A percentile compares a stretch with the other conserved stretches of the same genome.
Evolutionary conservation across 176 grass and related monocot genomes (phyloP).

Genomic region (Elaeis guineensis): DNA sequence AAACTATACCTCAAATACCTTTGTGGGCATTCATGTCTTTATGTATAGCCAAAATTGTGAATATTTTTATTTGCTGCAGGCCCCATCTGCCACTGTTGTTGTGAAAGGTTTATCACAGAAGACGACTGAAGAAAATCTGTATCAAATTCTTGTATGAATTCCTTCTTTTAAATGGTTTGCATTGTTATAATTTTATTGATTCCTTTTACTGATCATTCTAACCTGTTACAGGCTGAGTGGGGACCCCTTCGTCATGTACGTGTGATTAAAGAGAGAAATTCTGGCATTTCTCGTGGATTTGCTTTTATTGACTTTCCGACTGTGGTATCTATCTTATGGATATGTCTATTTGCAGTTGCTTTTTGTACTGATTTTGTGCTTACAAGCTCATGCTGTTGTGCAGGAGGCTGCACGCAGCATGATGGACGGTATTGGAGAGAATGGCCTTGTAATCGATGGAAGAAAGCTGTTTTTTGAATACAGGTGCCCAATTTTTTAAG

Average conservation of each 20-base stretch:
- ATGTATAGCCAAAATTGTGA: too few species aligned
- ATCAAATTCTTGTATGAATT: conserved; percentile 87
- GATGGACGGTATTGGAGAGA: conserved; percentile 67
- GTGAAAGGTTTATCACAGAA: conserved; percentile 77
- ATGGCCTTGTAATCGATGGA: conserved; percentile 70
- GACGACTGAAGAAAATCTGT: conserved; percentile 88
- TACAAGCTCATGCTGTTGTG: conserved; percentile 17
- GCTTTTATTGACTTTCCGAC: conserved; percentile 96
- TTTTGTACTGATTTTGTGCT: conserved; percentile 19
- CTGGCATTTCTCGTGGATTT: conserved; percentile 82
- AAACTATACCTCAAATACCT: conserved; percentile 7
- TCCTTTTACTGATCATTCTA: conserved; percentile 48
- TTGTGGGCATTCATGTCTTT: too few species aligned
- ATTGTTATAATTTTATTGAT: conserved; percentile 25
- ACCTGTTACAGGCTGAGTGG: conserved; percentile 94
- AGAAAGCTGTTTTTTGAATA: conserved; percentile 81
- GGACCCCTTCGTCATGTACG: conserved; percentile 88
- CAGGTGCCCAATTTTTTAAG: conserved; percentile 37
- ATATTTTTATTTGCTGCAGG: conserved; percentile 39
- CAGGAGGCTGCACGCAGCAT: conserved; percentile 89
- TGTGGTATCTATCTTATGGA: conserved; percentile 51
- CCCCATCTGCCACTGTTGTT: conserved; percentile 79
- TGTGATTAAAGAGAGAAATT: conserved; percentile 88
- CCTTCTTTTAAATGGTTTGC: conserved; percentile 39
- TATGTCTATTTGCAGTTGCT: background rate